These are phyloP conservation scores for Colletotrichum coccodes DNA, from an alignment of 2,329 filamentous ascomycete species.

Conservation along the genomic window DNA sequence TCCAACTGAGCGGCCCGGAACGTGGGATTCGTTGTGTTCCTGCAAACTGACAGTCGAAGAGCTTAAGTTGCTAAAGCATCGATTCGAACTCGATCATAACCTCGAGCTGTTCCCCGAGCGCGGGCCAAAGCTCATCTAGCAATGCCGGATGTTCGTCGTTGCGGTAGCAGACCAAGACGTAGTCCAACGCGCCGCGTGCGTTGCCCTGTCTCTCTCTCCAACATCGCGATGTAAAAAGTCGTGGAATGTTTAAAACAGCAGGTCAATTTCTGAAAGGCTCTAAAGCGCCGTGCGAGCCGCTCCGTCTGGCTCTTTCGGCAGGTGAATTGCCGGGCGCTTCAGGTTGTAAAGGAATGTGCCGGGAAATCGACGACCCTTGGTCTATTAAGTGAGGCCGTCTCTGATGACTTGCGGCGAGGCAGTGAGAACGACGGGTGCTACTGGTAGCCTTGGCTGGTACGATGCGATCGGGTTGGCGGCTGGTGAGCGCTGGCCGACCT, in stretches of 20 bases:
- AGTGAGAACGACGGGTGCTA: neutral
- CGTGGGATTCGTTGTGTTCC: slow-evolving; percentile 16
- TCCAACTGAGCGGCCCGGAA: slow-evolving; percentile 16
- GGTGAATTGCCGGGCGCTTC: neutral
- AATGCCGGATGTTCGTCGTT: neutral
- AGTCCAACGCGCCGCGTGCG: neutral
- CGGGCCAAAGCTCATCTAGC: neutral
- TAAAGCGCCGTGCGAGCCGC: neutral
- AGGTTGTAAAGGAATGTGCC: neutral
- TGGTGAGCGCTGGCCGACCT: slow-evolving; percentile 5
- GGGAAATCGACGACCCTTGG: neutral
- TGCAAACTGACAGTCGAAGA: neutral
- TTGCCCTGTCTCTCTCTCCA: no score
- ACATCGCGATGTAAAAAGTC: no score
- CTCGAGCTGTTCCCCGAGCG: neutral
- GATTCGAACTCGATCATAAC: neutral
- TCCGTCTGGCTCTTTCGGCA: neutral
- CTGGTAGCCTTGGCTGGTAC: slow-evolving; percentile 2
- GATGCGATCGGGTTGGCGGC: neutral
- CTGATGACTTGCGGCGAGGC: slow-evolving; percentile 13
- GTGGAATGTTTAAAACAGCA: no score
- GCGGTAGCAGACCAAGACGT: neutral
- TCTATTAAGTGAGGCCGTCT: slow-evolving; percentile 1
- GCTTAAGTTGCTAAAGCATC: neutral
- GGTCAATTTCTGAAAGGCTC: no score